phyloP scores from a whole-genome alignment of 176 grass and related monocot genomes.

The Avena atlantica region DNA sequence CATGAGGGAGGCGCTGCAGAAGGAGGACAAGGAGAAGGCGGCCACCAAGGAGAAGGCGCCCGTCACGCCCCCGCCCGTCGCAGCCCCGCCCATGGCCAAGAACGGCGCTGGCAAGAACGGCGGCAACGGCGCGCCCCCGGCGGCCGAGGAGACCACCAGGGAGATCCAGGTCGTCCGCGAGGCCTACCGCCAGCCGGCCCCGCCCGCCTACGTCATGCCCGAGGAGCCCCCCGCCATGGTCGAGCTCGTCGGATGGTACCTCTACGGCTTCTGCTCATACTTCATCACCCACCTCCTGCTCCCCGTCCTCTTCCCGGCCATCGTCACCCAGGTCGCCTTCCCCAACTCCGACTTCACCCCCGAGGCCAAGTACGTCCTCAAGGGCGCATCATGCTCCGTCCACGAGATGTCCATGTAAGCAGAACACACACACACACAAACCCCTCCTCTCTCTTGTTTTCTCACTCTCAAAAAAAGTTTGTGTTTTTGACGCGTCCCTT shows the following conservation, averaged over 20 bases:
- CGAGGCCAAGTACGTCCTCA: constrained; percentile 43
- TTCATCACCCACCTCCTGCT: constrained; percentile 84
- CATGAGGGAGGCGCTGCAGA: constrained; percentile 84
- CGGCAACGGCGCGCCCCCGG: not conserved
- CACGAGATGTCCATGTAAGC: constrained; percentile 90
- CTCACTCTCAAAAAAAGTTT: too few relatives aligned
- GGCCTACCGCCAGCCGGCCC: constrained; percentile 61
- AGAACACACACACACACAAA: not conserved
- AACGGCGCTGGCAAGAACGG: constrained; percentile 15
- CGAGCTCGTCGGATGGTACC: constrained; percentile 75
- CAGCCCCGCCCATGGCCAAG: constrained; percentile 23
- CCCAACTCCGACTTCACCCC: constrained; percentile 61
- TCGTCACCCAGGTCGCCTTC: constrained; percentile 80
- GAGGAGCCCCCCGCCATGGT: constrained; percentile 71
- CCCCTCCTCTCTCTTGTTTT: not conserved
- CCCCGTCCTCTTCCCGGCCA: constrained; percentile 82
- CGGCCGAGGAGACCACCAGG: constrained; percentile 54
- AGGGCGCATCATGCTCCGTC: constrained; percentile 67
- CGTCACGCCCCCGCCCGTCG: constrained; percentile 1
- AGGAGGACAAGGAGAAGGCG: constrained; percentile 80
- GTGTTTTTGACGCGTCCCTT: too few relatives aligned
- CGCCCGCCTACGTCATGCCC: constrained; percentile 63
- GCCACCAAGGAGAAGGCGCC: constrained; percentile 48
- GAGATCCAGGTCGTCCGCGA: constrained; percentile 80
- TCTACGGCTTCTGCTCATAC: constrained; percentile 91